Evolutionary conservation across 129 eudicot genomes (phyloP), one percentile per base, ranked within the genome.

Genomic region (Sambucus nigra): DNA sequence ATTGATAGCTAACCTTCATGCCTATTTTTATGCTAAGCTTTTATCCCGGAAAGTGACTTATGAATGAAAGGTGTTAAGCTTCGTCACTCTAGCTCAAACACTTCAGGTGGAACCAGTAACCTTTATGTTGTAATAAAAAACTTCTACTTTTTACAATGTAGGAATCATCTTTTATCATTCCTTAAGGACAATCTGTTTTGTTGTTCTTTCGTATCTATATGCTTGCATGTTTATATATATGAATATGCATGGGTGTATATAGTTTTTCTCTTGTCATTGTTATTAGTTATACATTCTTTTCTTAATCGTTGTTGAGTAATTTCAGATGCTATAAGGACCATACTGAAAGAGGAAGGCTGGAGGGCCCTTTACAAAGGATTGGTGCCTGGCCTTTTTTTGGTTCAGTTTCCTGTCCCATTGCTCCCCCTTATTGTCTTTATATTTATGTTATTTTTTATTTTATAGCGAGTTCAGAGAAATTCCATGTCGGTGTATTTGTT

Each of bases 271-370:
- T 42, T 21, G 25, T 27, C 24, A 35, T 35, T 35, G 42, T 2
- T 35, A 8, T 47, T 8, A 24, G 35, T 42, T 25, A 38, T 17
- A n/a, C 24, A 13, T 25, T 17, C 20, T 38, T 23, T 46, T 29
- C 46, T 21, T 60, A 25, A 28, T 48, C 4, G 16, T 51, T 57
- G 17, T 51, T n/a, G n/a, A n/a, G 46, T 63, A 8, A 42, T 54
- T 35, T 44, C 77, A 92, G 99, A 87, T 86, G 96, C 99, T 65
- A 58, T 92, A 61, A 75, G 76, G 68, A 92, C 99, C 53, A 92
- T 92, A 69, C 16, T 80, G 79, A 92, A 74, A 86, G 99, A 92
- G 67, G 99, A 92, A 76, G 99, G 99, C 55, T 86, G 94, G 92
- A 73, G 75, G 63, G 85, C 96, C 25, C 81, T 92, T 20, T 86